A percentile compares a stretch with the other conserved stretches of the same genome.
Evolutionary conservation across 2,329 filamentous ascomycete species (phyloP).

Genomic region (Mycogone perniciosa): DNA sequence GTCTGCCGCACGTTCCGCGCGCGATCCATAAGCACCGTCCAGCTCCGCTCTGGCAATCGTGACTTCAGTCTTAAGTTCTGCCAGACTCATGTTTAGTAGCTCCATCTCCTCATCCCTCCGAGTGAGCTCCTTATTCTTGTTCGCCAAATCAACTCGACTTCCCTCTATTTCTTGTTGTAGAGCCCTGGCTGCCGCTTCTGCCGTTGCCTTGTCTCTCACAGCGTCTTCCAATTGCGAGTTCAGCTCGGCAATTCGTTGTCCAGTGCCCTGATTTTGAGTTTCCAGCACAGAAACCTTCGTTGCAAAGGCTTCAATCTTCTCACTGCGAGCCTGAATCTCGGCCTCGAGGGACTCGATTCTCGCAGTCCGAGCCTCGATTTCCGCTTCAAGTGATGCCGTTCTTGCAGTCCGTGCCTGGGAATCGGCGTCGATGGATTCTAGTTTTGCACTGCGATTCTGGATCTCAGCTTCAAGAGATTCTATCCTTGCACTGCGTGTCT

Average conservation of each 20-base stretch:
- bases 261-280: neutral
- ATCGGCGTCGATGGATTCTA: constrained; percentile 24
- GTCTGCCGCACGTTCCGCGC: constrained; percentile 52
- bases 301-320: constrained; percentile 38
- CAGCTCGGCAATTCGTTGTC: constrained; percentile 24
- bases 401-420: constrained; percentile 15
- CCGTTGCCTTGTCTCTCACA: constrained; percentile 19
- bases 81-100: constrained; percentile 43
- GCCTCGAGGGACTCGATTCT: constrained; percentile 28
- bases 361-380: constrained; percentile 30
- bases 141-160: constrained; percentile 13
- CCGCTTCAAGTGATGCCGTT: constrained; percentile 14
- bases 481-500: constrained; percentile 18
- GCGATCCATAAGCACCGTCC: constrained; percentile 54
- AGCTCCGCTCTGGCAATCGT: constrained; percentile 56
- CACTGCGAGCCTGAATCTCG: constrained; percentile 38
- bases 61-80: constrained; percentile 56
- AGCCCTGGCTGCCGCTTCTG: constrained; percentile 23
- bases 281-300: constrained; percentile 17
- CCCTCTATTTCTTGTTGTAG: constrained; percentile 22
- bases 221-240: constrained; percentile 28
- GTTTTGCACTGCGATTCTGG: constrained; percentile 33
- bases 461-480: constrained; percentile 16
- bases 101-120: constrained; percentile 47
- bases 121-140: constrained; percentile 38